These are phyloP conservation scores for Aspergillus incahuasiensis DNA, from an alignment of 495 filamentous ascomycete species.

Conservation along the genomic window DNA sequence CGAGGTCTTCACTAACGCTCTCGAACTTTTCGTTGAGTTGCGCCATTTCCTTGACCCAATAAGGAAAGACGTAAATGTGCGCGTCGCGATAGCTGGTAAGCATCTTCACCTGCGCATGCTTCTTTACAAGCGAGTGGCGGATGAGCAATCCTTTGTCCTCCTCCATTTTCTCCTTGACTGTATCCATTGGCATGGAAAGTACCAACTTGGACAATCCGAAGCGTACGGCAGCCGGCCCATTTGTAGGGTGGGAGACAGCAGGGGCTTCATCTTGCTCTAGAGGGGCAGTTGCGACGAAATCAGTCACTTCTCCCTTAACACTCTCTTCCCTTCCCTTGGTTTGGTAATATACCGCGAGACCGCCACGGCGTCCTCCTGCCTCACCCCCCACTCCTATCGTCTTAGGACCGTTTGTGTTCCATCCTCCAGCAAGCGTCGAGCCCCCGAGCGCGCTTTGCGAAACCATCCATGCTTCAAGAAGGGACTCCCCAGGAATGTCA, in stretches of 20 bases:
- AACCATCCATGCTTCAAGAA: conserved; percentile 91
- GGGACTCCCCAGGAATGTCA: conserved; percentile 74
- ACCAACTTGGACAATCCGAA: conserved; percentile 63
- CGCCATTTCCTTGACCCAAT: conserved; percentile 84
- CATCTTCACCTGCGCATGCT: conserved; percentile 70
- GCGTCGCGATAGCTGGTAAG: conserved; percentile 78
- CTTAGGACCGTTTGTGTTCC: conserved; percentile 28
- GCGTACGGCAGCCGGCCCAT: conserved; percentile 54
- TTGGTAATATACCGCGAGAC: conserved; percentile 82
- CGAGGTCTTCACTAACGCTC: conserved; percentile 82
- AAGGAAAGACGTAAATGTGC: conserved; percentile 88
- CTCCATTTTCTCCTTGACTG: conserved; percentile 72
- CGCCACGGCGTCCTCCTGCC: conserved; percentile 60
- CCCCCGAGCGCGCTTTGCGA: conserved; percentile 63
- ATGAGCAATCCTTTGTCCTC: conserved; percentile 65
- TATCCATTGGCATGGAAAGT: conserved; percentile 74
- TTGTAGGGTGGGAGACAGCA: conserved; percentile 48
- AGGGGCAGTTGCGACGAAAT: conserved; percentile 74
- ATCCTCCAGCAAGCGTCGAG: conserved; percentile 22
- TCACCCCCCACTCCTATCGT: conserved; percentile 46
- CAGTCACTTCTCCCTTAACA: conserved; percentile 84
- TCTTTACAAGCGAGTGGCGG: conserved; percentile 64
- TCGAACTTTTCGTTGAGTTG: conserved; percentile 72
- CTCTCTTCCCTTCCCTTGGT: conserved; percentile 66
- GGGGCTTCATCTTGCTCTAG: conserved; percentile 47